A percentile compares a stretch with the other conserved stretches of the same genome.
Evolutionary conservation across 345 rosid species (phyloP).

Genomic region (Brassica incana): DNA sequence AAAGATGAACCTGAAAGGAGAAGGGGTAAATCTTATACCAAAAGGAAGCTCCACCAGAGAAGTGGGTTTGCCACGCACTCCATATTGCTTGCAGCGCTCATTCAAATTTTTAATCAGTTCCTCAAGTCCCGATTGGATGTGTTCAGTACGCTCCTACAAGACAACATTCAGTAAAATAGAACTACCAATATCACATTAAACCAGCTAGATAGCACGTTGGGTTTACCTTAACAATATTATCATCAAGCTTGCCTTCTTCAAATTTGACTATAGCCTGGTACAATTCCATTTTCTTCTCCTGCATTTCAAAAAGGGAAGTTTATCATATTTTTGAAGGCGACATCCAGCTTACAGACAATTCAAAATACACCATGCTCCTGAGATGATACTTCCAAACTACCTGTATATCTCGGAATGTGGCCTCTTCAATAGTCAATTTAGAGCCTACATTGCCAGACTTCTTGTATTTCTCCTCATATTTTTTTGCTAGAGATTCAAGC

Average conservation of each 20-base stretch:
- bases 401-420: constrained; percentile 98
- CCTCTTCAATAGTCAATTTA: constrained; percentile 86
- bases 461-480: constrained; percentile 90
- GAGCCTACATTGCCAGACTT: constrained; percentile 90
- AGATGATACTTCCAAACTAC: constrained; percentile 44
- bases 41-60: constrained; percentile 90
- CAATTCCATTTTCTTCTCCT: constrained; percentile 94
- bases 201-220: constrained; percentile 16
- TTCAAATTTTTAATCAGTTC: constrained; percentile 75
- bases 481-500: constrained; percentile 77
- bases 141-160: constrained; percentile 71
- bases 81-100: constrained; percentile 92
- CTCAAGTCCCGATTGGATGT: constrained; percentile 75
- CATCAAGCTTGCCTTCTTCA: constrained; percentile 66
- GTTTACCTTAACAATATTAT: constrained; percentile 60
- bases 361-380: constrained; percentile 2
- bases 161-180: constrained; percentile 26
- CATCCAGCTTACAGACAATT: background rate
- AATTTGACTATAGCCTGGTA: constrained; percentile 84
- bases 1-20: constrained; percentile 15
- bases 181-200: constrained; percentile 26
- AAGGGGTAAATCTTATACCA: constrained; percentile 48
- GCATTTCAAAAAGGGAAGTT: constrained; percentile 29
- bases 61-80: constrained; percentile 85
- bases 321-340: constrained; percentile 13